Evolutionary conservation across 768 basidiomycete species (phyloP).

Genomic region (Lactifluus volemus): DNA sequence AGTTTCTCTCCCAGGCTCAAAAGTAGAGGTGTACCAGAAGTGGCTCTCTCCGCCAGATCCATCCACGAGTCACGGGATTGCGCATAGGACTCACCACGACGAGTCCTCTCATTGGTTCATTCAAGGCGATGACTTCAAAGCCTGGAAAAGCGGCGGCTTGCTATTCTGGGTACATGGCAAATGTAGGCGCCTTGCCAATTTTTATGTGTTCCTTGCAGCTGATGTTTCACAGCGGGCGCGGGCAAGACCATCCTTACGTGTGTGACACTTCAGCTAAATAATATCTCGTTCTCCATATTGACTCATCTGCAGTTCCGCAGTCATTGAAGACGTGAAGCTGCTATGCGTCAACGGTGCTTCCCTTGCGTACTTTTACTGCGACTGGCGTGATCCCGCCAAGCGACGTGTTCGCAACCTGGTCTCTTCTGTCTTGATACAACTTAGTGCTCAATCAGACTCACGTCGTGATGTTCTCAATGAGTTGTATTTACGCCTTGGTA

Average conservation of each 20-base stretch:
- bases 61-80: constrained; percentile 1
- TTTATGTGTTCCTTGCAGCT: neutral
- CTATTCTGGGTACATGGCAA: constrained; percentile 5
- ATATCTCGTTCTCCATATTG: neutral
- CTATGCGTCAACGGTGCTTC: neutral
- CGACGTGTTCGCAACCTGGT: constrained; percentile 12
- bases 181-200: neutral
- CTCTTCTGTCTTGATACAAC: constrained; percentile 21
- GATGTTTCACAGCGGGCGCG: constrained; percentile 1
- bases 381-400: constrained; percentile 18
- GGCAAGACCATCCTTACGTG: constrained; percentile 11
- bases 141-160: constrained; percentile 1
- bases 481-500: neutral
- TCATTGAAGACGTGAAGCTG: constrained; percentile 5
- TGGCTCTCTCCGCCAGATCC: constrained; percentile 13
- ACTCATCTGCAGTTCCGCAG: constrained; percentile 2
- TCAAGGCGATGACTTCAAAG: neutral
- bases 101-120: constrained; percentile 5
- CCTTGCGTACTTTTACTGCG: constrained; percentile 23
- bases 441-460: constrained; percentile 9
- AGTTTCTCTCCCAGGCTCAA: neutral
- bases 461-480: neutral
- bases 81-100: neutral
- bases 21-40: neutral
- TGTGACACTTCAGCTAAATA: neutral